These are phyloP conservation scores for Salix viminalis DNA, from an alignment of 345 rosid species.

Conservation along the genomic window DNA sequence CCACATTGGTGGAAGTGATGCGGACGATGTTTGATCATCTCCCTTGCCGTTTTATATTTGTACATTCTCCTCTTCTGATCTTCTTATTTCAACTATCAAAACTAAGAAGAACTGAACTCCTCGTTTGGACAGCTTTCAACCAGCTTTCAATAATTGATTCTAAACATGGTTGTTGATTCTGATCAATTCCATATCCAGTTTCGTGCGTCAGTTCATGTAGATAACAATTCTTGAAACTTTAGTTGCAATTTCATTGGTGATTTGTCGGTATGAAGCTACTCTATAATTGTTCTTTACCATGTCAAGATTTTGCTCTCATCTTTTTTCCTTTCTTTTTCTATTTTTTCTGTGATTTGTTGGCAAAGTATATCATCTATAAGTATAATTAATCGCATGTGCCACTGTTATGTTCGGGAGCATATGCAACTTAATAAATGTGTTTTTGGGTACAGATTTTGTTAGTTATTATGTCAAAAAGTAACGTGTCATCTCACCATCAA, in stretches of 20 bases:
- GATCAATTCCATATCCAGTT: conserved; percentile 5
- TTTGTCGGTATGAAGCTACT: background rate
- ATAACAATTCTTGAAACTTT: conserved; percentile 15
- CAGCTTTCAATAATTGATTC: conserved; percentile 25
- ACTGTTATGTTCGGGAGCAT: background rate
- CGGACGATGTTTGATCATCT: conserved; percentile 67
- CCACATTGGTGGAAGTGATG: conserved; percentile 82
- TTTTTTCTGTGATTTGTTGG: background rate
- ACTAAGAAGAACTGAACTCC: conserved; percentile 15
- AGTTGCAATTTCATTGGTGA: conserved; percentile 4
- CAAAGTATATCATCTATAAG: background rate
- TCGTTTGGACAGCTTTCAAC: conserved; percentile 17
- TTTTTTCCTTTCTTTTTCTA: background rate
- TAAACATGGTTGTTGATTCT: conserved; percentile 28
- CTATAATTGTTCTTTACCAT: background rate
- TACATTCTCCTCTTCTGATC: conserved; percentile 35
- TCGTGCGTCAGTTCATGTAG: conserved; percentile 2
- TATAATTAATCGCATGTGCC: background rate
- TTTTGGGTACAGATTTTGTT: no score
- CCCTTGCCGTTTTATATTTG: conserved; percentile 19
- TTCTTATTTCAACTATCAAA: conserved; percentile 24
- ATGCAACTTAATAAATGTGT: background rate
- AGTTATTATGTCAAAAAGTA: background rate
- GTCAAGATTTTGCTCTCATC: background rate
- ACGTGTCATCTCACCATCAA: no score